A percentile compares a stretch with the other conserved stretches of the same genome.
These are phyloP conservation scores for Amanita molliuscula DNA, from an alignment of 768 basidiomycete genomes.

Conservation along the genomic window DNA sequence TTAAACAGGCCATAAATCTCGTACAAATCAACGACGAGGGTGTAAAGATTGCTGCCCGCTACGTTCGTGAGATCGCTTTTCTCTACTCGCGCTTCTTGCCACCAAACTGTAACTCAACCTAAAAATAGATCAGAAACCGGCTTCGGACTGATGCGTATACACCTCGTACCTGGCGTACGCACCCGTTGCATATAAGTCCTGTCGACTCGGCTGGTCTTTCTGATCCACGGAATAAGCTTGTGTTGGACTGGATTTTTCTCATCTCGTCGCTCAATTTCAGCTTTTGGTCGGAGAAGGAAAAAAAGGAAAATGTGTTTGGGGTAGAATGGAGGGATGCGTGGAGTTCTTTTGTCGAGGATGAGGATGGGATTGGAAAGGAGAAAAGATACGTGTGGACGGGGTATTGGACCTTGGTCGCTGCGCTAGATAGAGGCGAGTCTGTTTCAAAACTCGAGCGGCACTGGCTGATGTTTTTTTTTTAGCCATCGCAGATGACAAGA, in stretches of 20 bases:
- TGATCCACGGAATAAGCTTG: conserved; percentile 43
- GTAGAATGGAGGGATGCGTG: conserved; percentile 72
- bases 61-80: conserved; percentile 30
- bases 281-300: conserved; percentile 76
- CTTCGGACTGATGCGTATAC: conserved; percentile 58
- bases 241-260: conserved; percentile 81
- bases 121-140: conserved; percentile 45
- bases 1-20: conserved; percentile 42
- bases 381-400: conserved; percentile 53
- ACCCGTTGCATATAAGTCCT: conserved; percentile 66
- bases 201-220: conserved; percentile 47
- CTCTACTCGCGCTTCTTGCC: background rate
- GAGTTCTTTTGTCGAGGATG: conserved; percentile 21
- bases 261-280: conserved; percentile 82
- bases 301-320: conserved; percentile 52
- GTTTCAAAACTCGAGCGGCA: conserved; percentile 4
- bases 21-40: conserved; percentile 51
- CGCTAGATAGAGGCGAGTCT: conserved; percentile 63
- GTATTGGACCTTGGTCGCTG: conserved; percentile 82
- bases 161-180: conserved; percentile 74
- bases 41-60: conserved; percentile 55
- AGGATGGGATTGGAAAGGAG: conserved; percentile 15
- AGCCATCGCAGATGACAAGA: conserved; percentile 65
- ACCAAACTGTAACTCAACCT: conserved; percentile 5
- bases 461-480: background rate